Conservation (phyloP, 345 rosid species). For the Eucalyptus albens region DNA sequence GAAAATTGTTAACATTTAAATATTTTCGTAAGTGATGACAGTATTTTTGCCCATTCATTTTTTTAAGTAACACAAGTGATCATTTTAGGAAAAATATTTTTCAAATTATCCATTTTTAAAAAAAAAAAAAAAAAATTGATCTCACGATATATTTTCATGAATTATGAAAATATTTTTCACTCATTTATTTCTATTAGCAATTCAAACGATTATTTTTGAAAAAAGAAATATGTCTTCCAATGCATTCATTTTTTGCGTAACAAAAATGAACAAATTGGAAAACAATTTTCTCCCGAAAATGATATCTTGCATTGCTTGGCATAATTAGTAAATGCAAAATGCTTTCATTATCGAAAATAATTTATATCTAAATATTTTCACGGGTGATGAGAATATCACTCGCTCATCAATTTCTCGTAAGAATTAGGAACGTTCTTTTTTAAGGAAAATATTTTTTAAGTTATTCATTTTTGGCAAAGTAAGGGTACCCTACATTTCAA, state of each 20-base stretch:
- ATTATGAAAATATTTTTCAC: no score
- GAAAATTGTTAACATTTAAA: no score
- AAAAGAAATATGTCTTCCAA: fast-evolving
- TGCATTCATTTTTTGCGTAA: fast-evolving
- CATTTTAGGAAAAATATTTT: no score
- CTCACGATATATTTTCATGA: fast-evolving
- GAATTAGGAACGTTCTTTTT: fast-evolving
- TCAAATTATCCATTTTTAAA: fast-evolving
- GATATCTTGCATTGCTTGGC: neutral
- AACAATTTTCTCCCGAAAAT: fast-evolving
- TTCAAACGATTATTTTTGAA: fast-evolving
- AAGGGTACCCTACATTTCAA: neutral
- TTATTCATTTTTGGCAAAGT: no score
- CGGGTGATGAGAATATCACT: fast-evolving
- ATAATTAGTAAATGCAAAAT: neutral
- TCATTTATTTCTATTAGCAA: fast-evolving
- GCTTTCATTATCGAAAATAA: fast-evolving
- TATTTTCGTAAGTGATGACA: no score
- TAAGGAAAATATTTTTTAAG: no score
- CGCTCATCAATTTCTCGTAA: neutral
- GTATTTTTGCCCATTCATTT: no score
- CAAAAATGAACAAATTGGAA: no score
- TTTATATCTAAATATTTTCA: neutral
- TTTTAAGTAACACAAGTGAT: no score
- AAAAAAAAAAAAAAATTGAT: no score